These are phyloP conservation scores for Inonotus hispidus DNA, from an alignment of 1,284 basidiomycete genomes.

Conservation along the genomic window DNA sequence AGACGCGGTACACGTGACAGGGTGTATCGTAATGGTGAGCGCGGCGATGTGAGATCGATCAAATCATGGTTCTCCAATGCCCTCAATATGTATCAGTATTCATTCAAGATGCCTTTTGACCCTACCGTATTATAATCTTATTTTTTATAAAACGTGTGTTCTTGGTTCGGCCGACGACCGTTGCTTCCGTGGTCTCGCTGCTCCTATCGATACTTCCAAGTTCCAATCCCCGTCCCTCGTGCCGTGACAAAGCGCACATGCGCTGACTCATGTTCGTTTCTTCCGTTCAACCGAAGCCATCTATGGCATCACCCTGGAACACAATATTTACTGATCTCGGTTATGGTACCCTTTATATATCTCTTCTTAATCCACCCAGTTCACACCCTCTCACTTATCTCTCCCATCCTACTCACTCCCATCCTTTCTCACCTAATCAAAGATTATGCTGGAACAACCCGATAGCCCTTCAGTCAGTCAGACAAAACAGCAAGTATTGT, in stretches of 20 bases:
- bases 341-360: conserved; percentile 8
- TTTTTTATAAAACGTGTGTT: no score
- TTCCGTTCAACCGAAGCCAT: background rate
- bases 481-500: conserved; percentile 19
- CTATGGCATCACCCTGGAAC: background rate
- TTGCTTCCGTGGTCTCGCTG: background rate
- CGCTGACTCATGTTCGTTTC: conserved; percentile 4
- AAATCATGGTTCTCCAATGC: no score
- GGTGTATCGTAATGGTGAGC: no score
- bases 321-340: background rate
- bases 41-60: no score
- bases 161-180: background rate
- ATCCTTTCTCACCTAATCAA: background rate
- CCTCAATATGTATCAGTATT: background rate
- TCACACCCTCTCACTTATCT: conserved; percentile 1
- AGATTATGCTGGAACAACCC: conserved; percentile 17
- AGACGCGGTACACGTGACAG: background rate
- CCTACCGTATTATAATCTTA: background rate
- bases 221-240: background rate
- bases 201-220: background rate
- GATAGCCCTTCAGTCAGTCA: conserved; percentile 15
- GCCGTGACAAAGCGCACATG: background rate
- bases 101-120: background rate
- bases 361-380: background rate
- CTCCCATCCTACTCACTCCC: background rate